phyloP scores from a whole-genome alignment of 768 basidiomycete species.

The Fomitopsis pulvina region DNA sequence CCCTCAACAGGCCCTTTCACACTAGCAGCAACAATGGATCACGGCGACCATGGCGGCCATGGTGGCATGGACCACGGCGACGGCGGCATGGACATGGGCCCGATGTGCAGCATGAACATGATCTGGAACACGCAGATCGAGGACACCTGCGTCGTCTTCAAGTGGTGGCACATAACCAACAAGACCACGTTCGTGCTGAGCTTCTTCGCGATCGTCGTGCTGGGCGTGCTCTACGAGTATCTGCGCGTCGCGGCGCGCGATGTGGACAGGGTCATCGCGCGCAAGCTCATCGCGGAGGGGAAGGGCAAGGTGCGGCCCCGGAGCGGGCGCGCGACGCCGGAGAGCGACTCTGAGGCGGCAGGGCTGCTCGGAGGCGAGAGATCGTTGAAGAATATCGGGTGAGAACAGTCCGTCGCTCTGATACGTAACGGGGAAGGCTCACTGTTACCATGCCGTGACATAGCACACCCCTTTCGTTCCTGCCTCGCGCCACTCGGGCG shows the following conservation, averaged over 20 bases:
- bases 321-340: conserved; percentile 38
- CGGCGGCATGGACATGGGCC: conserved; percentile 38
- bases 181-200: conserved; percentile 54
- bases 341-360: conserved; percentile 43
- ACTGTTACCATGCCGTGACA: neutral
- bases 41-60: conserved; percentile 42
- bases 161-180: conserved; percentile 66
- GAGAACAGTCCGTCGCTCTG: conserved; percentile 17
- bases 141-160: conserved; percentile 79
- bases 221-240: conserved; percentile 79
- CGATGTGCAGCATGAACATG: conserved; percentile 72
- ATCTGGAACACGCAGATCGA: conserved; percentile 81
- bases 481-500: conserved; percentile 53
- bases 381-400: conserved; percentile 39
- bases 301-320: conserved; percentile 40
- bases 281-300: conserved; percentile 33
- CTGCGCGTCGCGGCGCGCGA: conserved; percentile 55
- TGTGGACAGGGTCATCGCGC: conserved; percentile 55
- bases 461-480: conserved; percentile 45
- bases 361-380: conserved; percentile 45
- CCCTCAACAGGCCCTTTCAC: neutral
- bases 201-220: conserved; percentile 52
- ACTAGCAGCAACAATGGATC: conserved; percentile 19
- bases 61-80: conserved; percentile 17
- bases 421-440: neutral